These are phyloP conservation scores for Eutrema heterophyllum DNA, from an alignment of 345 rosid genomes.

Conservation along the genomic window DNA sequence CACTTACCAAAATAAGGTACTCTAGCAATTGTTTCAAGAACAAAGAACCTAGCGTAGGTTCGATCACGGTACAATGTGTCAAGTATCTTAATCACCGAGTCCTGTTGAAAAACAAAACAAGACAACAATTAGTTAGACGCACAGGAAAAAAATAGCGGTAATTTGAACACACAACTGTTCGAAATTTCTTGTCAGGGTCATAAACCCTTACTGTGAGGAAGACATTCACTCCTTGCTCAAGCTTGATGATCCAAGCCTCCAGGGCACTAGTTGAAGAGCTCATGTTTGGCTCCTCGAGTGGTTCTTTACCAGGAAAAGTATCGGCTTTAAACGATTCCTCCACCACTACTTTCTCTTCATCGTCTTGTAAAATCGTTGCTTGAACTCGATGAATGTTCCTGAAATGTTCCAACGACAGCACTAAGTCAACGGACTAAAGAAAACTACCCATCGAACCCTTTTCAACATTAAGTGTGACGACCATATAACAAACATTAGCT, in stretches of 20 bases:
- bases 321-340: constrained; percentile 64
- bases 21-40: constrained; percentile 94
- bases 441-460: background rate
- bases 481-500: background rate
- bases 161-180: background rate
- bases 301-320: constrained; percentile 29
- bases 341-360: constrained; percentile 63
- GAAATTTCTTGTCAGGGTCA: background rate
- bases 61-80: constrained; percentile 76
- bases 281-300: constrained; percentile 19
- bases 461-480: background rate
- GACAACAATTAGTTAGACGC: background rate
- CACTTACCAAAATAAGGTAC: constrained; percentile 92
- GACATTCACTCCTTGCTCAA: constrained; percentile 74
- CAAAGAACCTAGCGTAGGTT: constrained; percentile 84
- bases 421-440: background rate
- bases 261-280: constrained; percentile 35
- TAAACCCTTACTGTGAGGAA: constrained; percentile 61
- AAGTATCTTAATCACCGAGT: constrained; percentile 82
- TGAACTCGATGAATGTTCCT: constrained; percentile 44
- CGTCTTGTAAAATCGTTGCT: constrained; percentile 60
- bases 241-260: constrained; percentile 58
- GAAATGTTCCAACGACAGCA: background rate
- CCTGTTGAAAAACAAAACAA: constrained; percentile 43
- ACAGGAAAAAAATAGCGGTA: background rate